Evolutionary conservation across 768 basidiomycete species (phyloP).

Genomic region (Rhodotorula sphaerocarpa): DNA sequence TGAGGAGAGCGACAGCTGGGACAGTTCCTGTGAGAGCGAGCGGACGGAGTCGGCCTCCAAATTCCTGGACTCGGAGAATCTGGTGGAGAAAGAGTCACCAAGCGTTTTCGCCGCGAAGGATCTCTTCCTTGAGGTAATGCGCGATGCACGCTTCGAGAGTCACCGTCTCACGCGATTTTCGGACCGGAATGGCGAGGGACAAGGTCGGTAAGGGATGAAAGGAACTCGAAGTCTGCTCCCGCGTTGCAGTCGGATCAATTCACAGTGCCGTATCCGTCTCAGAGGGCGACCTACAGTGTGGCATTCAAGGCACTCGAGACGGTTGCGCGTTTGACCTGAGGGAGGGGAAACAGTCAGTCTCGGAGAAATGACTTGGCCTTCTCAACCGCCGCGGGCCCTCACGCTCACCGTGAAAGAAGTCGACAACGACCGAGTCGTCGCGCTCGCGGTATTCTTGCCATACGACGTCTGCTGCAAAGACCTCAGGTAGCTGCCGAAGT

Average conservation of each 20-base stretch:
- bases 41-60: too few species aligned
- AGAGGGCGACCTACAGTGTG: slow-evolving; percentile 54
- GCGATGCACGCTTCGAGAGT: slow-evolving; percentile 72
- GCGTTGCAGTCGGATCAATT: neutral
- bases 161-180: slow-evolving; percentile 47
- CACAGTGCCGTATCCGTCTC: neutral
- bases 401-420: slow-evolving; percentile 73
- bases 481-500: slow-evolving; percentile 69
- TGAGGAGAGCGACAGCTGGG: slow-evolving; percentile 66
- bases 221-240: slow-evolving; percentile 26
- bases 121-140: slow-evolving; percentile 76
- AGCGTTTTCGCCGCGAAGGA: slow-evolving; percentile 80
- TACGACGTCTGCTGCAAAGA: slow-evolving; percentile 80
- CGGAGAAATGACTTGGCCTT: too few species aligned
- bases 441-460: slow-evolving; percentile 78
- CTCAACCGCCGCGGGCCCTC: neutral
- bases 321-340: slow-evolving; percentile 69
- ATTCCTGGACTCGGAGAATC: too few species aligned
- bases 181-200: slow-evolving; percentile 70
- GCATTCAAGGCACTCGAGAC: slow-evolving; percentile 78
- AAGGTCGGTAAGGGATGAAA: slow-evolving; percentile 69
- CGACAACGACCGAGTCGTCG: slow-evolving; percentile 85
- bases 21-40: slow-evolving; percentile 51
- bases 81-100: slow-evolving; percentile 52
- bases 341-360: neutral